These are phyloP conservation scores for Marasmius fiardii DNA, from an alignment of 1,284 basidiomycete genomes.

Conservation along the genomic window DNA sequence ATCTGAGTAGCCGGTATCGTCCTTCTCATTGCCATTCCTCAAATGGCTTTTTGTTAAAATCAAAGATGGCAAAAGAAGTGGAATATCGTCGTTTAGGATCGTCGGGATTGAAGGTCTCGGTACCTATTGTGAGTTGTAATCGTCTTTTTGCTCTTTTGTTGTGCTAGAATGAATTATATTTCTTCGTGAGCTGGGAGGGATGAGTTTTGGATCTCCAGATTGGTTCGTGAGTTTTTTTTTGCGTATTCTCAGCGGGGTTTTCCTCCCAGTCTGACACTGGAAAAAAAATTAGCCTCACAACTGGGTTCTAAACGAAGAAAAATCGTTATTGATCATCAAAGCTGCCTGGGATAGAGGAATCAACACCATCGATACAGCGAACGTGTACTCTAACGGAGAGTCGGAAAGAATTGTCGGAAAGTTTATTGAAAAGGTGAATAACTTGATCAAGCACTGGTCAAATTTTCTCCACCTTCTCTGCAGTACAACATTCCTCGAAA, in stretches of 20 bases:
- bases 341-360: conserved; percentile 21
- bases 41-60: too few species aligned
- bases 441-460: background rate
- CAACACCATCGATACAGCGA: conserved; percentile 20
- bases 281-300: conserved; percentile 1
- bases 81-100: conserved; percentile 28
- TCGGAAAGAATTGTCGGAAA: conserved; percentile 17
- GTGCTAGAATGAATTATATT: background rate
- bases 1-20: too few species aligned
- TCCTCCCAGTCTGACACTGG: too few species aligned
- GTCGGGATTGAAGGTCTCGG: conserved; percentile 41
- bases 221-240: conserved; percentile 18
- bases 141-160: background rate
- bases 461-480: background rate
- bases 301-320: conserved; percentile 16
- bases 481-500: conserved; percentile 55
- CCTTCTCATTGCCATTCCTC: too few species aligned
- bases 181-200: conserved; percentile 14
- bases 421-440: conserved; percentile 21
- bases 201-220: conserved; percentile 14
- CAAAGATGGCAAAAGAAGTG: too few species aligned
- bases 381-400: conserved; percentile 19
- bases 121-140: conserved; percentile 29
- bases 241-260: background rate
- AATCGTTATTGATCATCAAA: conserved; percentile 18